Evolutionary conservation across 75 land plant species (phyloP), one percentile per base, ranked within the genome.

Genomic region (Selaginella moellendorffii): DNA sequence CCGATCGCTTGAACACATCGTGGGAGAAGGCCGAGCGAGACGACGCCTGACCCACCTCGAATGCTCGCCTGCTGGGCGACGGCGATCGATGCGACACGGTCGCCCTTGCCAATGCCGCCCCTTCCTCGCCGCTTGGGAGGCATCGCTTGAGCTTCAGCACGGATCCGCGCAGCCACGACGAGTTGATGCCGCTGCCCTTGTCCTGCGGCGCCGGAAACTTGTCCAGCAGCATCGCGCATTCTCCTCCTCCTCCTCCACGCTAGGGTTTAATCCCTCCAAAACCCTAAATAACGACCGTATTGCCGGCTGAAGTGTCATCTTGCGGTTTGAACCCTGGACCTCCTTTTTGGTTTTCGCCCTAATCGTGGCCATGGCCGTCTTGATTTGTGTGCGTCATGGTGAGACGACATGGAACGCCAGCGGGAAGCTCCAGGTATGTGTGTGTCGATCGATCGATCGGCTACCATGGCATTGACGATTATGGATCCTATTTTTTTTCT

Each of bases 301-400:
- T n/a, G n/a, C n/a, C n/a, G n/a, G n/a, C n/a, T n/a, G n/a, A n/a
- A n/a, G n/a, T n/a, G n/a, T n/a, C n/a, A n/a, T n/a, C n/a, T n/a
- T n/a, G n/a, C n/a, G n/a, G n/a, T n/a, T n/a, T n/a, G 46, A 36
- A 36, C 46, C 46, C 46, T 36, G 5, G 46, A 14, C 14, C 14
- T 36, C 5, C 10, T 5, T 5, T 36, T 5, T 36, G 14, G 14
- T 14, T n/a, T 36, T 36, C 46, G 14, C 14, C 46, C 5, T 36
- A 14, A 36, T 36, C 46, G 14, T 14, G 5, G 46, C 10, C 46
- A 36, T 36, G 46, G 46, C 46, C 5, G 67, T 82, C 8, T 69
- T 87, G 24, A 36, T 84, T 5, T 76, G 80, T n/a, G 76, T 87
- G 2, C 77, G 92, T 27, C 92, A 87, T 54, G 92, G 92, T 0